phyloP scores from a whole-genome alignment of 495 filamentous ascomycete genomes.

The Talaromyces ruber region DNA sequence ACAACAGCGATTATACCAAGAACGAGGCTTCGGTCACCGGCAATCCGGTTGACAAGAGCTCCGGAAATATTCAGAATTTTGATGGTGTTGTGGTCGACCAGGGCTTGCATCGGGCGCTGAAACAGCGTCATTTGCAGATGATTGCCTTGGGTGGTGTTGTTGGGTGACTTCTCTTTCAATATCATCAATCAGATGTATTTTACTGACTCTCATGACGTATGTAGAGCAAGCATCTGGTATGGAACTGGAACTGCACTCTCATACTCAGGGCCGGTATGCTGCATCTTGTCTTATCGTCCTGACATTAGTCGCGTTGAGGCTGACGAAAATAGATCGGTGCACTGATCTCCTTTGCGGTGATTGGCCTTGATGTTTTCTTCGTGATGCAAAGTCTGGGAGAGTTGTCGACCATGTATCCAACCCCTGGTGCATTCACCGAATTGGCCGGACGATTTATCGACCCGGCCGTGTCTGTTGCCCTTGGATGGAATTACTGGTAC shows the following conservation, averaged over 20 bases:
- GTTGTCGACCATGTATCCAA: constrained; percentile 43
- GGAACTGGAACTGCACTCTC: constrained; percentile 4
- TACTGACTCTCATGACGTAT: constrained; percentile 12
- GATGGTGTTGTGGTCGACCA: constrained; percentile 16
- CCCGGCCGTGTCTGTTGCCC: constrained; percentile 36
- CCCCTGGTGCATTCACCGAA: constrained; percentile 43
- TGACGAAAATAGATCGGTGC: constrained; percentile 19
- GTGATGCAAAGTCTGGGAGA: constrained; percentile 35
- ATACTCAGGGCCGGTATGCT: constrained; percentile 4
- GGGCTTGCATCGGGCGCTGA: constrained; percentile 18
- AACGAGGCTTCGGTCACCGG: not conserved
- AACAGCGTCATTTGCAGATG: constrained; percentile 25
- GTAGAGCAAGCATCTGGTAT: constrained; percentile 20
- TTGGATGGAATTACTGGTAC: constrained; percentile 43
- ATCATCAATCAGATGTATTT: not conserved
- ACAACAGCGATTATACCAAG: not conserved
- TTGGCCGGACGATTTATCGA: constrained; percentile 40
- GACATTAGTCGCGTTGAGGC: not conserved
- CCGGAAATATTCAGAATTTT: not conserved
- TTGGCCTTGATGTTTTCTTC: constrained; percentile 24
- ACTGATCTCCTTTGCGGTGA: constrained; percentile 39
- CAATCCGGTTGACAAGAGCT: not conserved
- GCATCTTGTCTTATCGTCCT: not conserved
- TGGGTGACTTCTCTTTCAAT: constrained; percentile 19
- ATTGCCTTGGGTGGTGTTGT: constrained; percentile 24